Base-by-base conservation (phyloP, 2,329 filamentous ascomycete species). In the Ophiobolus disseminans region DNA sequence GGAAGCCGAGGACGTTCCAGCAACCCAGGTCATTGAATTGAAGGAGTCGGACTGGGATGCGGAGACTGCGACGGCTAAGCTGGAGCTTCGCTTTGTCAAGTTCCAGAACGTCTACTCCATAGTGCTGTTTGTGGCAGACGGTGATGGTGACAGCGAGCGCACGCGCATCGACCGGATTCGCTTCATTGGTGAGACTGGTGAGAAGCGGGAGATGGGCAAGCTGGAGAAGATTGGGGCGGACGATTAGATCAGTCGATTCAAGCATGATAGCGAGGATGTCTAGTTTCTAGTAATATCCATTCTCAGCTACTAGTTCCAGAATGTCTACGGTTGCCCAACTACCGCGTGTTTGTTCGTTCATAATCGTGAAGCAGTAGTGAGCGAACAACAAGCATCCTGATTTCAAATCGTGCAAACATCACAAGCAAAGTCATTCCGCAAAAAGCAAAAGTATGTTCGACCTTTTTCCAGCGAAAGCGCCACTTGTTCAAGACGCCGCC, bases 151-250 rank as follows among this genome's bases (percentile, higher is more conserved):
- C 41, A 84, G 87, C 34, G 92, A 97, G 70, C 92, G 90, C 78
- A 87, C 94, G 48, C 86, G 94, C 47, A 74, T 99, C 40, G 90
- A 94, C 74, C 82, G 90, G 41, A 75, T 94, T 58, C 82, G 85
- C 62, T 79, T 97, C 45, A 86, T 97, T 67, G 94, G 94, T 22
- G 93, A 97, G 74, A 84, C 86, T 13, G 93, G 94, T 11, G 87
- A 96, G 80, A 96, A 95, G 83, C 83, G 91, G 52, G 89, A 94
- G 48, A 90, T 91, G 84, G 93, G 92, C 60, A 96, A 95, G 80
- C 78, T 99, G 59, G 91, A 97, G 81, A 97, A 97, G 85, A 84
- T 97, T 69, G 90, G 87, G 11, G 88, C 95, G 62, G 87, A 90
- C 40, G 58, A 60, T 21, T 63, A n/a, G n/a, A n/a, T n/a, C n/a